Evolutionary conservation across 129 eudicot genomes (phyloP), one percentile per base, ranked within the genome.

Genomic region (Escallonia rubra): DNA sequence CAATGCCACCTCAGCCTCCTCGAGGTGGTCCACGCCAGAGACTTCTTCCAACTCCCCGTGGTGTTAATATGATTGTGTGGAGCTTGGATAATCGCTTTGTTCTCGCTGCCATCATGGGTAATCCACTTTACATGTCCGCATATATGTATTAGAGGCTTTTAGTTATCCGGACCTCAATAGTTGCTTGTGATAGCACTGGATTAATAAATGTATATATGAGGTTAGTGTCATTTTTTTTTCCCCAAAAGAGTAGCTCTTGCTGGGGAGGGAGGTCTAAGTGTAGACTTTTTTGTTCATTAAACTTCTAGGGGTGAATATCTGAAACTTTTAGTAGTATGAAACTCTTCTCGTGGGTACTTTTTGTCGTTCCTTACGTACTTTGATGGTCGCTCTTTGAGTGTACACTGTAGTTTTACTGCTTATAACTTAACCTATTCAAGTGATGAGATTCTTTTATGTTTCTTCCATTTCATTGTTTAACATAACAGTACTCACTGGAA

Each of bases 71-170:
- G 99, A 94, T 94, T 43, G 85, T 87, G n/a, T 94, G 99, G 99
- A 94, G 99, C 85, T 85, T 94, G 39, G 99, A 94, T 83, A 90
- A 94, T 51, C 97, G 97, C 61, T 90, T 89, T 79, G 97, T 94
- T 73, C 96, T 94, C 57, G 99, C 99, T 73, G 99, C 99, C 75
- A 94, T 94, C 64, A 94, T 94, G 99, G 99, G 99, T 94, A 89
- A 45, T 58, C 57, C 59, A 23, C 66, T 73, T 61, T 8, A 71
- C 51, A 62, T 48, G 0, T 48, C 6, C 43, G n/a, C 67, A 64
- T 38, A 23, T 64, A 47, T 47, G 4, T 23, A 8, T 64, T 10
- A 43, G 49, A 47, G 11, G 34, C 34, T 23, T 23, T 23, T 23
- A 23, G 34, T 23, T 23, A 23, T 23, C 34, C 34, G 34, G 34